Evolutionary conservation across 2,329 filamentous ascomycete genomes (phyloP).

Genomic region (Cryphonectria parasitica): DNA sequence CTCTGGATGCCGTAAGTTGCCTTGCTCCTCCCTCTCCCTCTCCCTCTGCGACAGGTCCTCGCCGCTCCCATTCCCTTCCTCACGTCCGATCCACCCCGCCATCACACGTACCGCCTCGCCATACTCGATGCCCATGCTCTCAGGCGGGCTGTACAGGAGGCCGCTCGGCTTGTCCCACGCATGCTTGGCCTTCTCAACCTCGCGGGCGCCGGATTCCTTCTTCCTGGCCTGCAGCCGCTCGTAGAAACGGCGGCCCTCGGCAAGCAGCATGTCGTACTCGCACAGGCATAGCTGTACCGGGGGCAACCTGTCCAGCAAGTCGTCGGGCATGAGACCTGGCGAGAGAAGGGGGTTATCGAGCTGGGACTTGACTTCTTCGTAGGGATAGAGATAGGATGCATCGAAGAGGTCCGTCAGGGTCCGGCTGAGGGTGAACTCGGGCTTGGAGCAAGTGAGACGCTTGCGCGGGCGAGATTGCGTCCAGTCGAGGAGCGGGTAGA

Average conservation of each 20-base stretch:
- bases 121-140: slow-evolving; percentile 23
- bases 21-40: not conserved
- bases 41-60: not conserved
- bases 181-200: slow-evolving; percentile 63
- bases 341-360: slow-evolving; percentile 58
- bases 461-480: slow-evolving; percentile 60
- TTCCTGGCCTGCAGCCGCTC: slow-evolving; percentile 56
- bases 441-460: slow-evolving; percentile 55
- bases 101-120: slow-evolving; percentile 27
- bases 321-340: slow-evolving; percentile 59
- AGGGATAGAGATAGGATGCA: slow-evolving; percentile 62
- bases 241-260: slow-evolving; percentile 64
- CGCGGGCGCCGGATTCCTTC: slow-evolving; percentile 53
- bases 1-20: not conserved
- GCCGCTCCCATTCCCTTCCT: slow-evolving; percentile 17
- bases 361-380: slow-evolving; percentile 49
- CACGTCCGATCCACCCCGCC: slow-evolving; percentile 22
- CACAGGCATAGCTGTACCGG: slow-evolving; percentile 64
- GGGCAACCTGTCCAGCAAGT: slow-evolving; percentile 53
- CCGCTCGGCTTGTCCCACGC: slow-evolving; percentile 65
- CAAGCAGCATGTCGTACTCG: slow-evolving; percentile 68
- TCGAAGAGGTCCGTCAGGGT: slow-evolving; percentile 66
- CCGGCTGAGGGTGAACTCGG: slow-evolving; percentile 62
- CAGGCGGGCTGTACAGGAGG: slow-evolving; percentile 34
- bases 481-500: slow-evolving; percentile 67